Evolutionary conservation across 1,284 basidiomycete genomes (phyloP).

Genomic region (Cutaneotrichosporon cutaneum): DNA sequence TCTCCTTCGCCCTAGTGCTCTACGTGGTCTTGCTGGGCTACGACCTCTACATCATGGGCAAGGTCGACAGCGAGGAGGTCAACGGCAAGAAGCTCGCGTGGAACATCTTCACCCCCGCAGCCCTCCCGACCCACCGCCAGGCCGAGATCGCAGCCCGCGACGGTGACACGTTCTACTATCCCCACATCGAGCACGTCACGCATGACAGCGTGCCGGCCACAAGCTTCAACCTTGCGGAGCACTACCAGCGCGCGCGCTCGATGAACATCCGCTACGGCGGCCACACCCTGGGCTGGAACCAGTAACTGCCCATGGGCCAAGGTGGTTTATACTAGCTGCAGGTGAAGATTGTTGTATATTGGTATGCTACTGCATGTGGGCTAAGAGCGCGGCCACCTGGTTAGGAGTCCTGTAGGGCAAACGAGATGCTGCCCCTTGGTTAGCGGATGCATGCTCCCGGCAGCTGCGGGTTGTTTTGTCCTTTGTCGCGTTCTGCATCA

Average conservation of each 20-base stretch:
- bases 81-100: neutral
- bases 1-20: neutral
- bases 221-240: neutral
- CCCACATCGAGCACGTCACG: neutral
- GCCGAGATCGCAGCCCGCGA: neutral
- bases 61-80: neutral
- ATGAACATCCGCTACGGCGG: neutral
- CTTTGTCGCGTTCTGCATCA: neutral
- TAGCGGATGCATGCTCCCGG: neutral
- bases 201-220: neutral
- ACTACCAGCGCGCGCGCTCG: neutral
- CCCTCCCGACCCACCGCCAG: neutral
- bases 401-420: too few relatives aligned
- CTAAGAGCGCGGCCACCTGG: too few relatives aligned
- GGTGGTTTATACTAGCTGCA: neutral
- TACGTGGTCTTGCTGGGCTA: neutral
- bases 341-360: neutral
- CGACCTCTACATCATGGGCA: neutral
- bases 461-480: too few relatives aligned
- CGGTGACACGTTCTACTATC: neutral
- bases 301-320: neutral
- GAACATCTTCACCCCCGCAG: neutral
- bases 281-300: neutral
- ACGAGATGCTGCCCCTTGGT: too few relatives aligned
- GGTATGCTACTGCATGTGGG: neutral